These are phyloP conservation scores for Phytophthora colocasiae DNA, from an alignment of 352 stramenopile species.

Conservation along the genomic window DNA sequence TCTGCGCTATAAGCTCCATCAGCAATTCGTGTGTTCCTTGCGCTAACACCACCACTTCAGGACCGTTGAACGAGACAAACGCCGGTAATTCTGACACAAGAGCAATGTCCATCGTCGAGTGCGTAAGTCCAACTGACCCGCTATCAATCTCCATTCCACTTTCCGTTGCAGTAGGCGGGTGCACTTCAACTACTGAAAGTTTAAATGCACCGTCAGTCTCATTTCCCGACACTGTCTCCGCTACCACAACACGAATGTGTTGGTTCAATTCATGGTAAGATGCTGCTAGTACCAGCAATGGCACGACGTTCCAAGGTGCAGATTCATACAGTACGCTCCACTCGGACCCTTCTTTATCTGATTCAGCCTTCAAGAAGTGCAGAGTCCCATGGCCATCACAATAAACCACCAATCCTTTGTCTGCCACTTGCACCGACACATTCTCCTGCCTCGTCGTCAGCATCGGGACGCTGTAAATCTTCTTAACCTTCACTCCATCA, in stretches of 20 bases:
- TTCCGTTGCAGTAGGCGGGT: slow-evolving; percentile 23
- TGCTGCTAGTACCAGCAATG: slow-evolving; percentile 57
- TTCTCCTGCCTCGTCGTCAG: slow-evolving; percentile 63
- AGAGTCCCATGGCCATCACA: slow-evolving; percentile 70
- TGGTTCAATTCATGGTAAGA: slow-evolving; percentile 50
- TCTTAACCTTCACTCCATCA: slow-evolving; percentile 27
- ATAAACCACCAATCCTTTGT: slow-evolving; percentile 65
- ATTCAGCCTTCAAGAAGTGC: slow-evolving; percentile 54
- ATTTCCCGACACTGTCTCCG: slow-evolving; percentile 47
- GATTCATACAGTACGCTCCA: slow-evolving; percentile 67
- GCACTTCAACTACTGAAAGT: slow-evolving; percentile 53
- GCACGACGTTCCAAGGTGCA: slow-evolving; percentile 42
- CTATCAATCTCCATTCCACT: slow-evolving; percentile 45
- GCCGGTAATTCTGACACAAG: slow-evolving; percentile 58
- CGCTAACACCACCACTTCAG: slow-evolving; percentile 59
- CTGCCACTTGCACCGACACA: slow-evolving; percentile 63
- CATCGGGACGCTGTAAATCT: slow-evolving; percentile 50
- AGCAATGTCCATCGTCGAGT: slow-evolving; percentile 52
- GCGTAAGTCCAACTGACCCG: slow-evolving; percentile 41
- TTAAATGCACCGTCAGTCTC: slow-evolving; percentile 65
- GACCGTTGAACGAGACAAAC: slow-evolving; percentile 57
- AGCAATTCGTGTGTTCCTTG: slow-evolving; percentile 67
- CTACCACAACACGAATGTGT: slow-evolving; percentile 54
- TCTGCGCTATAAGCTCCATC: slow-evolving; percentile 39
- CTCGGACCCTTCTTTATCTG: slow-evolving; percentile 26